Conservation (phyloP, 2,329 filamentous ascomycete genomes). For the Catunica adiposa region DNA sequence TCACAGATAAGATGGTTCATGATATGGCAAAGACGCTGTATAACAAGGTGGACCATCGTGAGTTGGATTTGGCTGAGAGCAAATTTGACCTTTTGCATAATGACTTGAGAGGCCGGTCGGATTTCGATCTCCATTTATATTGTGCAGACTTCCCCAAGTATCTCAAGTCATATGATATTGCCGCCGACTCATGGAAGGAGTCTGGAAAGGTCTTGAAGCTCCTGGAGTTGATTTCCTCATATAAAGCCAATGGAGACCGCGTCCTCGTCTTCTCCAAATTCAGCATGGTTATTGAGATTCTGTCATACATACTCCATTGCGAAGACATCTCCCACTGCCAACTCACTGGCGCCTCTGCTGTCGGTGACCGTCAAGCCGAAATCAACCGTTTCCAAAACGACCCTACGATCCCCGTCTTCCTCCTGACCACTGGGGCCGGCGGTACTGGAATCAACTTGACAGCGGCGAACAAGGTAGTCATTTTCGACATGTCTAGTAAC, state of each 20-base stretch:
- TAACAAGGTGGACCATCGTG: slow-evolving; percentile 43
- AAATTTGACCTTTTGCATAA: slow-evolving; percentile 36
- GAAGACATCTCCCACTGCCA: slow-evolving; percentile 62
- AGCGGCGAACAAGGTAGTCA: slow-evolving; percentile 90
- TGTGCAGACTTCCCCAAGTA: slow-evolving; percentile 41
- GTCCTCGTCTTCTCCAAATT: slow-evolving; percentile 89
- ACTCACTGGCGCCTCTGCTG: slow-evolving; percentile 71
- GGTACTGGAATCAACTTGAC: slow-evolving; percentile 96
- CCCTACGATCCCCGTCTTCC: slow-evolving; percentile 66
- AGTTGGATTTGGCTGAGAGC: slow-evolving; percentile 35
- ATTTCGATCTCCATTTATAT: slow-evolving; percentile 50
- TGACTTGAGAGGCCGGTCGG: slow-evolving; percentile 41
- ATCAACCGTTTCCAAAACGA: slow-evolving; percentile 76
- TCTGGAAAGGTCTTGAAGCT: slow-evolving; percentile 77
- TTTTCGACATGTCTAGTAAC: slow-evolving; percentile 95
- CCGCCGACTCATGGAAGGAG: slow-evolving; percentile 36
- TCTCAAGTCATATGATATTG: slow-evolving; percentile 36
- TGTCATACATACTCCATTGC: slow-evolving; percentile 64
- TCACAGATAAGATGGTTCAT: slow-evolving; percentile 54
- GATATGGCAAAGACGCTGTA: slow-evolving; percentile 67
- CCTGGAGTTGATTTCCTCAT: slow-evolving; percentile 54
- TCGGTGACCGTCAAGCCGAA: slow-evolving; percentile 67
- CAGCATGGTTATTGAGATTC: slow-evolving; percentile 75
- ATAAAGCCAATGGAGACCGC: slow-evolving; percentile 66
- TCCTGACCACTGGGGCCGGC: slow-evolving; percentile 83